Percentiles rank a stretch among this genome's conserved stretches.
Evolutionary conservation across 306 rosid species (phyloP).

Genomic region (Castanopsis chinensis): DNA sequence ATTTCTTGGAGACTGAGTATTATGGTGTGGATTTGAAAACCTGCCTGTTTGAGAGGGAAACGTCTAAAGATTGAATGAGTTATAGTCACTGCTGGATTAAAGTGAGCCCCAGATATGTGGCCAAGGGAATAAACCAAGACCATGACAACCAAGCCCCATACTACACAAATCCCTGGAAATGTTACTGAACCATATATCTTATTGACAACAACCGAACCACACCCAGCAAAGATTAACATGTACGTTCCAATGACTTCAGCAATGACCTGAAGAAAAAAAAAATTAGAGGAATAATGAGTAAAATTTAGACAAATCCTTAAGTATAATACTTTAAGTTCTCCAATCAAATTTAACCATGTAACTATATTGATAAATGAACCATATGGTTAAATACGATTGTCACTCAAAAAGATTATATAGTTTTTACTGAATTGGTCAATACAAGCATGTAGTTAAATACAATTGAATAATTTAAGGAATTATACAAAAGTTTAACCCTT

Average conservation of each 20-base stretch:
- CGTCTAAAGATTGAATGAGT: slow-evolving; percentile 48
- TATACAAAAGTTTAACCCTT: background rate
- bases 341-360: no score
- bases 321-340: no score
- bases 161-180: slow-evolving; percentile 52
- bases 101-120: slow-evolving; percentile 72
- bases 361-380: no score
- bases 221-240: slow-evolving; percentile 56
- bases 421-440: no score
- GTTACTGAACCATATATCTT: slow-evolving; percentile 35
- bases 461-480: no score
- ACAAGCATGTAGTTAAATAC: no score
- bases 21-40: background rate
- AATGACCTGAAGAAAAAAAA: slow-evolving; percentile 32
- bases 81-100: slow-evolving; percentile 56
- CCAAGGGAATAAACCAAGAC: slow-evolving; percentile 56
- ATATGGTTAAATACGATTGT: no score
- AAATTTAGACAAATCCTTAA: no score
- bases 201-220: slow-evolving; percentile 45
- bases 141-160: slow-evolving; percentile 51
- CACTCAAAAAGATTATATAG: no score
- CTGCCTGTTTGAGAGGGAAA: slow-evolving; percentile 46
- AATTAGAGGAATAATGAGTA: background rate
- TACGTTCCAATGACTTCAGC: slow-evolving; percentile 70
- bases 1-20: no score